These are phyloP conservation scores for Wickerhamomyces mucosus DNA, from an alignment of 805 yeast species.

Conservation along the genomic window DNA sequence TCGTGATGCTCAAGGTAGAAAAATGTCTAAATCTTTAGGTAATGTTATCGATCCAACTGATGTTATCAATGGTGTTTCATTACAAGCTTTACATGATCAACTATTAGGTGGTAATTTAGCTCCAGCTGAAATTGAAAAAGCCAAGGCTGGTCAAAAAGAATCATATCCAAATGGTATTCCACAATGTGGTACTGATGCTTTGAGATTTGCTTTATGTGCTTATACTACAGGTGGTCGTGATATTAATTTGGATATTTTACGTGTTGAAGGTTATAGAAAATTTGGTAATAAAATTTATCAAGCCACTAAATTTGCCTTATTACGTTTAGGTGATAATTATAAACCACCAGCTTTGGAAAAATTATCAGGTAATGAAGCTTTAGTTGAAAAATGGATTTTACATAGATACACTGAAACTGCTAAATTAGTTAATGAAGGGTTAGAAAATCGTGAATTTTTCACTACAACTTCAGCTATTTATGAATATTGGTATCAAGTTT, in stretches of 20 bases:
- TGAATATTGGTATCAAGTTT: conserved; percentile 90
- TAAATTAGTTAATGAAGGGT: conserved; percentile 47
- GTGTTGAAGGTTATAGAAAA: conserved; percentile 98
- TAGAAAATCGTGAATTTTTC: conserved; percentile 83
- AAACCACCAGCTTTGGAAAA: conserved; percentile 61
- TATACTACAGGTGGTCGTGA: conserved; percentile 99
- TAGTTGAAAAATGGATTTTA: conserved; percentile 95
- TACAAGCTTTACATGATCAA: conserved; percentile 72
- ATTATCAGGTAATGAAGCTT: conserved; percentile 69
- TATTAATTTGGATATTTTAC: conserved; percentile 87
- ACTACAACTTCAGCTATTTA: conserved; percentile 81
- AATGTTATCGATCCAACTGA: conserved; percentile 95
- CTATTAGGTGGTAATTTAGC: conserved; percentile 78
- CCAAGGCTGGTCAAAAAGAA: conserved; percentile 76
- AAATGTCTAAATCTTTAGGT: conserved; percentile 97
- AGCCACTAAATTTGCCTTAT: conserved; percentile 93
- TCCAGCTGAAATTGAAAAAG: conserved; percentile 78
- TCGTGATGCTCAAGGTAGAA: conserved; percentile 98
- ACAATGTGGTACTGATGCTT: conserved; percentile 98
- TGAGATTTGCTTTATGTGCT: conserved; percentile 96
- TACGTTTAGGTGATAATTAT: conserved; percentile 86
- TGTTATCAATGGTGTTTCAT: conserved; percentile 80
- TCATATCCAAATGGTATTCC: conserved; percentile 97
- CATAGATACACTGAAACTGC: conserved; percentile 72
- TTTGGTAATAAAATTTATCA: conserved; percentile 99